Evolutionary conservation across 2,329 filamentous ascomycete genomes (phyloP).

Genomic region (Chrysoporthe cubensis): DNA sequence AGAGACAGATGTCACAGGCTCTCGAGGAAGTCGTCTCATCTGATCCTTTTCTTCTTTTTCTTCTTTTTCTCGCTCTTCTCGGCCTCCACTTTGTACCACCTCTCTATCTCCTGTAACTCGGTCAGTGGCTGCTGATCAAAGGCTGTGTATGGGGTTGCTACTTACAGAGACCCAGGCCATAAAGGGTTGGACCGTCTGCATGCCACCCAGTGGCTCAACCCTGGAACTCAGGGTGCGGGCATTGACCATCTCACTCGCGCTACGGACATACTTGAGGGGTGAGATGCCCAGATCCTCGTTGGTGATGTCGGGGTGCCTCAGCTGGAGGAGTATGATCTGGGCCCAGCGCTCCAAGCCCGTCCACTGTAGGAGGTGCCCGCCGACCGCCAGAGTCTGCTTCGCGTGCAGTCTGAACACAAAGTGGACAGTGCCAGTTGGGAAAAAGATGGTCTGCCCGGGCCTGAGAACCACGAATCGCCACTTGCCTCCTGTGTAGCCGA

Average conservation of each 20-base stretch:
- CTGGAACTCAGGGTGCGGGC: constrained; percentile 24
- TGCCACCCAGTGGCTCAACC: constrained; percentile 25
- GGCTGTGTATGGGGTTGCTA: neutral
- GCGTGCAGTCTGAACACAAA: constrained; percentile 38
- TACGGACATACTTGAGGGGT: constrained; percentile 27
- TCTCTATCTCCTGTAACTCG: constrained; percentile 23
- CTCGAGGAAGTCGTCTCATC: neutral
- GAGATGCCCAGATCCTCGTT: constrained; percentile 37
- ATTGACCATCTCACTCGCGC: constrained; percentile 25
- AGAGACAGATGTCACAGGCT: neutral
- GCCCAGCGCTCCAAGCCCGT: constrained; percentile 38
- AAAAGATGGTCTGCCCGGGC: constrained; percentile 42
- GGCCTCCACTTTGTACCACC: constrained; percentile 21
- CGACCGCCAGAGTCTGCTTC: constrained; percentile 38
- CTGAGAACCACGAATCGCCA: constrained; percentile 40
- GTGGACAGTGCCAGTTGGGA: constrained; percentile 41
- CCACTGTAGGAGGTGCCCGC: constrained; percentile 42
- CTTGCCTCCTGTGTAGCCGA: constrained; percentile 34
- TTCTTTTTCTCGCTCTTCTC: constrained; percentile 22
- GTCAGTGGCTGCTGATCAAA: neutral
- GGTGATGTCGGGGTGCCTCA: constrained; percentile 36
- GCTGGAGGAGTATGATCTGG: constrained; percentile 35
- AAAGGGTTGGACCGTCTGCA: constrained; percentile 22
- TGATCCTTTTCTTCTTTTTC: constrained; percentile 26
- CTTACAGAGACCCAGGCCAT: constrained; percentile 25